phyloP scores from a whole-genome alignment of 2,329 filamentous ascomycete species.

The Fusarium sp. region DNA sequence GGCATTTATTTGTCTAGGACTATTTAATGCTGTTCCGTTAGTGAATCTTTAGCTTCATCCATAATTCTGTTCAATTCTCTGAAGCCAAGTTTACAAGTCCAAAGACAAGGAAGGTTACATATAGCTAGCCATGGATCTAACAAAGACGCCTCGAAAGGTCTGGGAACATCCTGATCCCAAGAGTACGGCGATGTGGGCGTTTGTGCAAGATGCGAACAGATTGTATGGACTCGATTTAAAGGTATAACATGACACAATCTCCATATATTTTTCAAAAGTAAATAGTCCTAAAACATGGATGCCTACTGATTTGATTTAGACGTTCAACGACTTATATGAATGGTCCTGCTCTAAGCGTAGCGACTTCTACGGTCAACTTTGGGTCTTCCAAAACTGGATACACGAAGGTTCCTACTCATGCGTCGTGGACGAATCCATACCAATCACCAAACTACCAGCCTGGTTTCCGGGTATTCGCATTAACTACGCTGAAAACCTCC shows the following conservation, averaged over 20 bases:
- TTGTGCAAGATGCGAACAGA: constrained; percentile 75
- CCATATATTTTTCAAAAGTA: accelerated
- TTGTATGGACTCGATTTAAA: constrained; percentile 69
- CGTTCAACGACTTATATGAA: constrained; percentile 76
- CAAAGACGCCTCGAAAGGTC: constrained; percentile 68
- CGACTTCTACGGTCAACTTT: constrained; percentile 76
- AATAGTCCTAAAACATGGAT: neutral
- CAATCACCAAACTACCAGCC: constrained; percentile 77
- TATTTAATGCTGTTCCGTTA: constrained; percentile 14
- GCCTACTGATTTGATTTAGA: constrained; percentile 56
- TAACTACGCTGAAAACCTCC: constrained; percentile 85
- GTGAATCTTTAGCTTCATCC: neutral
- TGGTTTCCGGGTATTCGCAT: constrained; percentile 83
- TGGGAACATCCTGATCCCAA: constrained; percentile 75
- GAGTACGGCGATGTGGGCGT: constrained; percentile 74
- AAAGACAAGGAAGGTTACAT: neutral
- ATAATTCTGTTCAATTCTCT: neutral
- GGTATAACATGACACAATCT: constrained; percentile 56
- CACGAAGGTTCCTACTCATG: constrained; percentile 69
- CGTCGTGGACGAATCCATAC: constrained; percentile 77
- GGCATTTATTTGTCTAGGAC: neutral
- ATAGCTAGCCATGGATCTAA: constrained; percentile 48
- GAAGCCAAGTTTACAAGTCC: neutral
- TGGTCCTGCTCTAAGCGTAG: constrained; percentile 74
- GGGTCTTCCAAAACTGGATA: constrained; percentile 71